Evolutionary conservation across 169 alveolate species (phyloP), one percentile per base, ranked within the genome.

Genomic region (Plasmodium gaboni): DNA sequence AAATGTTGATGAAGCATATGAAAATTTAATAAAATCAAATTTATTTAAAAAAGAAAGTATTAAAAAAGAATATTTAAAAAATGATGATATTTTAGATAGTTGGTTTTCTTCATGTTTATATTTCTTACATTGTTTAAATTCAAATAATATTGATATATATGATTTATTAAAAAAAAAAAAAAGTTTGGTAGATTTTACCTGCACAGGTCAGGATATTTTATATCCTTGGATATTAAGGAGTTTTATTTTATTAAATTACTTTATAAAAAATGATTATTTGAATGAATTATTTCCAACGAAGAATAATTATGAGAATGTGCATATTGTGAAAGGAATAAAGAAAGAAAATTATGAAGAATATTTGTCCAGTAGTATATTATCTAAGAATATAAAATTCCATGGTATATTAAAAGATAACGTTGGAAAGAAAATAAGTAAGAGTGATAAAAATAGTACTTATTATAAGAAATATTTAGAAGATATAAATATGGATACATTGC

Each of bases 21-120:
- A 76, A 9, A 61, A 38, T 64, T 48, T 76, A 15, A 26, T 32
- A 3, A 26, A 76, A 1, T 76, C 89, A 12, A 2, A n/a, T 10
- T 28, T n/a, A n/a, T 64, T 76, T 22, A 22, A 76, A 48, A 50
- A 13, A 2, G 63, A 22, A 42, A 44, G n/a, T 26, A 28, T 76
- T 5, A 76, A 32, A 55, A 63, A 53, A 22, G 89, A 76, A 68
- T 2, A 22, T n/a, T 38, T 76, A 64, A 61, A 76, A 50, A 7
- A 44, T 44, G 69, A 72, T 1, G 89, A 76, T 38, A 74, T 76
- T 3, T 24, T 76, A 28, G 89, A 76, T 42, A 76, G 64, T 22
- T 76, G 89, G 89, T 76, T 76, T 26, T 76, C 89, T 19, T 76
- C 89, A 8, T 63, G 48, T 17, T 57, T 76, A 19, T 76, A 76